A percentile compares a stretch with the other conserved stretches of the same genome.
Evolutionary conservation across 2,329 filamentous ascomycete genomes (phyloP).

Genomic region (Penicillium sp.): DNA sequence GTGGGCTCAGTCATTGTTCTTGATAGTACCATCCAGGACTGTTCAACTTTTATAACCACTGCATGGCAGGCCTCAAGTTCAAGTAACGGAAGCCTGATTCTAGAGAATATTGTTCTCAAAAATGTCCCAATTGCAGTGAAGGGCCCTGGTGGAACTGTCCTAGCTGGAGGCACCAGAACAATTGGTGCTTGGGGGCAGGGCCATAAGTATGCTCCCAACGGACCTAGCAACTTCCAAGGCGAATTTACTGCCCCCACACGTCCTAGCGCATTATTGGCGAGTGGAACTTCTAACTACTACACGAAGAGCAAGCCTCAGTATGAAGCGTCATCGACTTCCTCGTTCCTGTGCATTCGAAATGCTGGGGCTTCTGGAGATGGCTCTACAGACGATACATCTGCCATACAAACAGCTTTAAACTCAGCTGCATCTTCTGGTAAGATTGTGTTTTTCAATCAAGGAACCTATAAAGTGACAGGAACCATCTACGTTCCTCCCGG

Average conservation of each 20-base stretch:
- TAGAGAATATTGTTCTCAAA: slow-evolving; percentile 59
- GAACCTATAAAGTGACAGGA: slow-evolving; percentile 55
- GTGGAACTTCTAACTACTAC: slow-evolving; percentile 48
- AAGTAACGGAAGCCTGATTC: slow-evolving; percentile 55
- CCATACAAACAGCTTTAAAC: slow-evolving; percentile 62
- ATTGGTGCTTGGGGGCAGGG: slow-evolving; percentile 51
- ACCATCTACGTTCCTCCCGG: slow-evolving; percentile 55
- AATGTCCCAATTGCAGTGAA: slow-evolving; percentile 54
- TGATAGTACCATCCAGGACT: slow-evolving; percentile 59
- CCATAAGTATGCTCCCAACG: slow-evolving; percentile 49
- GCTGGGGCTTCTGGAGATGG: slow-evolving; percentile 58
- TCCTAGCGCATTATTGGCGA: slow-evolving; percentile 49
- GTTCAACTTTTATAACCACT: slow-evolving; percentile 55
- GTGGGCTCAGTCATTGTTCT: slow-evolving; percentile 62
- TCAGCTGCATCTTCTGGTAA: slow-evolving; percentile 53
- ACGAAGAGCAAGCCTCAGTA: slow-evolving; percentile 61
- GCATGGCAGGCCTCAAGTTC: slow-evolving; percentile 48
- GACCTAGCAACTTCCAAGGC: slow-evolving; percentile 50
- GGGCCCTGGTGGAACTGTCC: slow-evolving; percentile 40
- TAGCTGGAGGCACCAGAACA: slow-evolving; percentile 42
- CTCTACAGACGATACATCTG: slow-evolving; percentile 62
- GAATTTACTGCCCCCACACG: slow-evolving; percentile 49
- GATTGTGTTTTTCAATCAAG: slow-evolving; percentile 62
- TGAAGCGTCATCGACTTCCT: slow-evolving; percentile 38
- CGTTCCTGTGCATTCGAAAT: slow-evolving; percentile 51